Conservation (phyloP, 352 stramenopile genomes). For the Phytophthora capsici region DNA sequence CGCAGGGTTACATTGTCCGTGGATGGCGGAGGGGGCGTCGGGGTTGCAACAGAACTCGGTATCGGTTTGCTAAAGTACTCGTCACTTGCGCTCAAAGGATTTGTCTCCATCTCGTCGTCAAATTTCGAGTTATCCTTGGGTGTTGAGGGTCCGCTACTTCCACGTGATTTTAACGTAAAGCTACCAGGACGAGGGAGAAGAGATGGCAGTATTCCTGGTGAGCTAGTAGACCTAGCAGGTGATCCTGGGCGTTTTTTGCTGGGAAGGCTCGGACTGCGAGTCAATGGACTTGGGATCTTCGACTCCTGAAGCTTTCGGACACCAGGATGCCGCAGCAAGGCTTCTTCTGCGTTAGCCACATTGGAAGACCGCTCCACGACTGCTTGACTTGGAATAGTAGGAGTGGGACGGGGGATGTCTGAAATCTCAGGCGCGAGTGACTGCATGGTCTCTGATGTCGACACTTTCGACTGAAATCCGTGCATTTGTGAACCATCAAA, state of each 20-base stretch:
- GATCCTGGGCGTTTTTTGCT: conserved; percentile 16
- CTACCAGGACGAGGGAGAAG: conserved; percentile 23
- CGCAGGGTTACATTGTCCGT: conserved; percentile 47
- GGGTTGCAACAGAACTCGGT: conserved; percentile 31
- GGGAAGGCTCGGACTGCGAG: conserved; percentile 11
- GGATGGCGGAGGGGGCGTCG: conserved; percentile 30
- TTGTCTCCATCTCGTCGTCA: conserved; percentile 17
- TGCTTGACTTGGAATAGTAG: conserved; percentile 4
- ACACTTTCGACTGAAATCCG: conserved; percentile 1
- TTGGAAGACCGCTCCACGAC: conserved; percentile 1
- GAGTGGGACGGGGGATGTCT: neutral
- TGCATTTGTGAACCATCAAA: conserved; percentile 40
- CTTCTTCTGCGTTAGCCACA: conserved; percentile 16
- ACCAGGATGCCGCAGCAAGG: conserved; percentile 4
- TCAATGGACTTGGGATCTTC: conserved; percentile 23
- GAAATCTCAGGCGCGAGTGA: neutral
- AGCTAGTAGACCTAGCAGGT: conserved; percentile 10
- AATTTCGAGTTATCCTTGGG: neutral
- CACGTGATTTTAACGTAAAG: conserved; percentile 22
- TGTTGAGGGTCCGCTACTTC: conserved; percentile 22
- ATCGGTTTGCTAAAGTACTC: conserved; percentile 51
- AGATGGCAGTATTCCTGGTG: conserved; percentile 10
- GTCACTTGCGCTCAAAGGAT: conserved; percentile 34
- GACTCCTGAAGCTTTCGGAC: conserved; percentile 24
- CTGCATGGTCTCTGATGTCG: neutral